These are phyloP conservation scores for Lactifluus hygrophoroides DNA, from an alignment of 768 basidiomycete species.

Conservation along the genomic window DNA sequence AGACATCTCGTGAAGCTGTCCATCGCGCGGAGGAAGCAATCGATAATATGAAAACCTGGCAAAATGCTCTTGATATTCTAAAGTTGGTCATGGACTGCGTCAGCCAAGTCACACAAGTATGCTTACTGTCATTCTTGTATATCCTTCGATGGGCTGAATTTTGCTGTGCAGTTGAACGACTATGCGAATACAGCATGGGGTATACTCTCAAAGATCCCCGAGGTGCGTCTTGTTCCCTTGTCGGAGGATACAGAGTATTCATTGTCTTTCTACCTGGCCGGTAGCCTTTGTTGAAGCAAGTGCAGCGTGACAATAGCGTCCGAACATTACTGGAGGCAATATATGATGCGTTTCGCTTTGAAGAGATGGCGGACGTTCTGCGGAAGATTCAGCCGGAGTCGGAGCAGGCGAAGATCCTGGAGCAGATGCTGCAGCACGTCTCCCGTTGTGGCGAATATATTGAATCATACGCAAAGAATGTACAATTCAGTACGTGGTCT, in stretches of 20 bases:
- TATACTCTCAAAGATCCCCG: neutral
- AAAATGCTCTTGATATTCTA: neutral
- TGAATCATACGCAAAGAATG: too few species aligned
- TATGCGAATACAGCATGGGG: neutral
- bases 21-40: neutral
- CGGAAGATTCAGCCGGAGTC: neutral
- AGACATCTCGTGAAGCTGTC: neutral
- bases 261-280: neutral
- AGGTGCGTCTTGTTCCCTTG: neutral
- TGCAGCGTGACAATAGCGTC: neutral
- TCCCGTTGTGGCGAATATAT: too few species aligned
- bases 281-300: neutral
- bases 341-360: too few species aligned
- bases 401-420: neutral
- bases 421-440: neutral
- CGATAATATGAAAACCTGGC: neutral
- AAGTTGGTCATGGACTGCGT: too few species aligned
- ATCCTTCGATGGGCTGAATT: neutral
- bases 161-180: too few species aligned
- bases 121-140: neutral
- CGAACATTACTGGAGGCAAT: too few species aligned
- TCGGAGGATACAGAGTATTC: neutral
- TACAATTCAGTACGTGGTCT: neutral
- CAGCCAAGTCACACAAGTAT: too few species aligned
- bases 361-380: neutral